Percentiles rank a stretch among this genome's conserved stretches.
phyloP scores from a whole-genome alignment of 345 rosid species.

The Chamaenerion angustifolium region DNA sequence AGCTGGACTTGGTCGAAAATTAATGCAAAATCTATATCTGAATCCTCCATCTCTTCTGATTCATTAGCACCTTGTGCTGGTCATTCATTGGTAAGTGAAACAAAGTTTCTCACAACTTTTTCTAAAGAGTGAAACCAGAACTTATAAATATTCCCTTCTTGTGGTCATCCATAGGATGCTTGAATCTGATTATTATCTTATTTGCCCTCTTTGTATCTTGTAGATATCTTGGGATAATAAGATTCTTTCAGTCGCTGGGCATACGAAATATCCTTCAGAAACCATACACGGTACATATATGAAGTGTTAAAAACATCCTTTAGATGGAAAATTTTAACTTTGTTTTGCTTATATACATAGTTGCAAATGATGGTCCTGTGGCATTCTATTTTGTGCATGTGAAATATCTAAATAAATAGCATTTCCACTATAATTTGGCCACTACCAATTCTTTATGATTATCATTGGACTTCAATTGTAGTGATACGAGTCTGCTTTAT shows the following conservation, averaged over 20 bases:
- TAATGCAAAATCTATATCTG: constrained; percentile 48
- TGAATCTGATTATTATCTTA: constrained; percentile 6
- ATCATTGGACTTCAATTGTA: no score
- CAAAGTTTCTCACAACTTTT: constrained; percentile 3
- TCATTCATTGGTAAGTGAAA: constrained; percentile 78
- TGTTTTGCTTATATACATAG: neutral
- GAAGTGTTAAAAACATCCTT: neutral
- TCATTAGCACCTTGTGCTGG: constrained; percentile 77
- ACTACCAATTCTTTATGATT: no score
- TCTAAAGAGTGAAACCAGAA: constrained; percentile 9
- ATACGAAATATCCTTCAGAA: constrained; percentile 86
- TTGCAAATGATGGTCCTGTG: no score
- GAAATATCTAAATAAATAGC: no score
- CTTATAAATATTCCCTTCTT: constrained; percentile 6
- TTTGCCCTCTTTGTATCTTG: constrained; percentile 5
- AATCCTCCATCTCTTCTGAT: constrained; percentile 40
- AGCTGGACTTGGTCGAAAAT: constrained; percentile 94
- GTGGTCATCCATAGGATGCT: constrained; percentile 7
- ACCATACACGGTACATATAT: constrained; percentile 52
- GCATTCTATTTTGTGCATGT: no score
- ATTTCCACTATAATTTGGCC: no score
- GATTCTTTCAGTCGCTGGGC: constrained; percentile 87
- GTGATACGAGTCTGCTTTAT: no score
- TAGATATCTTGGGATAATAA: constrained; percentile 90
- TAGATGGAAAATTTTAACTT: neutral